Evolutionary conservation across 1,139 yeast species (phyloP), one percentile per base, ranked within the genome.

Genomic region (Protomyces gravidus): DNA sequence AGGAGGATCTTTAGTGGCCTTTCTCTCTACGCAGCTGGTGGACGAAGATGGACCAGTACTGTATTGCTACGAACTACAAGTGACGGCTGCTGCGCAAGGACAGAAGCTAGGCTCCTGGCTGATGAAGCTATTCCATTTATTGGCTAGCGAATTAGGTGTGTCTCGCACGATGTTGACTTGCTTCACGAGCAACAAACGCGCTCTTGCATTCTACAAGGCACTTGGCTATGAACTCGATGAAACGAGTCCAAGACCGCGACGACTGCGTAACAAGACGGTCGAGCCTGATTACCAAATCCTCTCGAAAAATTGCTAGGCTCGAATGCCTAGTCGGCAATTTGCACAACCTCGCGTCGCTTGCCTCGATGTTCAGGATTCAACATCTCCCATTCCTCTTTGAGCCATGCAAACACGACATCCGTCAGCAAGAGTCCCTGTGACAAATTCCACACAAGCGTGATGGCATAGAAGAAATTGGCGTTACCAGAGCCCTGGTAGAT

Each of bases 381-480:
- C 68, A 66, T 7, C 74, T 78, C 23, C 79, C 79, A 65, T 83
- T 89, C 96, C 55, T 75, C 72, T 40, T 86, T 80, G 57, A 92
- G 71, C 65, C 83, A 82, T 1, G 87, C 88, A 96, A 97, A 90
- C 11, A 85, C 73, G 65, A 88, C 79, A 68, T 94, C 98, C 62
- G 86, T 78, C 32, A 89, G 68, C 2, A 88, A 76, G 36, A 88
- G 72, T 0, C 84, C 82, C 67, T 89, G 79, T 2, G 89, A 88
- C 15, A 83, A 75, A 0, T 89, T 85, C 74, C 90, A 86, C 2
- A 86, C 86, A 64, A 92, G 78, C 23, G 94, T 89, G 67, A 92
- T 86, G 57, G 97, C 96, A 75, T 90, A 92, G 75, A 89, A 92
- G 76, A 92, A 92, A 73, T 92, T 92, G 63, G 97, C 85, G 73